phyloP scores from a whole-genome alignment of 306 rosid species.

The Begonia masoniana region DNA sequence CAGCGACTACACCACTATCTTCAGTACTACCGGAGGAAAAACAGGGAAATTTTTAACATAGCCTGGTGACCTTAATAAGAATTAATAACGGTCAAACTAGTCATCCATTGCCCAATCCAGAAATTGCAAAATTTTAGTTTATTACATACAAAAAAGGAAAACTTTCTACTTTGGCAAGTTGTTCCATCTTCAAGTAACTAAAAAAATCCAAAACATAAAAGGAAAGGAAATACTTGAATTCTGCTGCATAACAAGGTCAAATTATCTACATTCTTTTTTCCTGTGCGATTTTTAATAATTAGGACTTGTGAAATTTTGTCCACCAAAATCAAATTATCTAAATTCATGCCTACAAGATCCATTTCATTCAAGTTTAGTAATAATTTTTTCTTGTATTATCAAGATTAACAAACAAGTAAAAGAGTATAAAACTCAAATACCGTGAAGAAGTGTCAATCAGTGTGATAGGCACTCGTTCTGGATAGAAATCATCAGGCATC shows the following conservation, averaged over 20 bases:
- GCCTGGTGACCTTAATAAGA: no score
- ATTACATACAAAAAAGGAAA: no score
- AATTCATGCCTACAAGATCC: no score
- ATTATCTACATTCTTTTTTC: no score
- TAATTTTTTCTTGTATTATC: neutral
- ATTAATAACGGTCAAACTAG: no score
- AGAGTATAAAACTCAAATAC: conserved; percentile 16
- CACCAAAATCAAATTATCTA: no score
- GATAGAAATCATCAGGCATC: conserved; percentile 75
- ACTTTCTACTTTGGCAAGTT: no score
- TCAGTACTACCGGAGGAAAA: conserved; percentile 35
- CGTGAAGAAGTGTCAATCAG: conserved; percentile 88
- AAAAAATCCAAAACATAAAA: neutral
- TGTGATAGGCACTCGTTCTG: conserved; percentile 84
- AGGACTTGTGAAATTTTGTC: no score
- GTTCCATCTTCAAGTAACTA: no score
- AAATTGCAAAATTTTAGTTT: no score
- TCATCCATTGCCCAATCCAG: no score
- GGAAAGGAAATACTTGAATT: neutral
- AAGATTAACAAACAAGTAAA: neutral
- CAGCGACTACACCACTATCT: conserved; percentile 73
- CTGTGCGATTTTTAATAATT: no score
- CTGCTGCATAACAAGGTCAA: neutral
- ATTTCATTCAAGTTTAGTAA: neutral
- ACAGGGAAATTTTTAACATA: neutral